Conservation (phyloP, 2,329 filamentous ascomycete species). For the Ampelomyces quisqualis region DNA sequence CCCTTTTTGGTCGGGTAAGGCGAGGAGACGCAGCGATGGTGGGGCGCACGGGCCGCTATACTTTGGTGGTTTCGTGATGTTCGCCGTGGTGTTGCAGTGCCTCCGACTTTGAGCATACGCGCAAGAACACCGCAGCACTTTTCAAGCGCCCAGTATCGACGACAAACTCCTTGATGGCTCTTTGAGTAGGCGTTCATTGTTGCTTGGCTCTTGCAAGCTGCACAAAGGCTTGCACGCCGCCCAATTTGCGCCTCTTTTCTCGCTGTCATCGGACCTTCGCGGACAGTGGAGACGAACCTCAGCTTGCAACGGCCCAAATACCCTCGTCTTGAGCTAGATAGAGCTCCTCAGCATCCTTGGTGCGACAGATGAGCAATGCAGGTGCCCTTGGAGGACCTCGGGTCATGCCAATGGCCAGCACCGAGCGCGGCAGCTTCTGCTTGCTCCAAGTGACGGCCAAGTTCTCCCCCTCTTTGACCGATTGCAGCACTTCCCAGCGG, state of each 20-base stretch:
- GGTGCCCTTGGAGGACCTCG: too few species aligned
- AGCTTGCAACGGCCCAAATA: not conserved
- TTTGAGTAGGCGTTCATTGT: not conserved
- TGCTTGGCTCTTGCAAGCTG: not conserved
- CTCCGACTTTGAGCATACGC: not conserved
- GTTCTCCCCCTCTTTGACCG: constrained; percentile 1
- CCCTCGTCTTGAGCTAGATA: not conserved
- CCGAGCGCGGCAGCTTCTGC: not conserved
- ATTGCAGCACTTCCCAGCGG: too few species aligned
- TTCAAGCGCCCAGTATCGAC: not conserved
- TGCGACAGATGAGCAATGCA: too few species aligned
- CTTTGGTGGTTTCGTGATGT: constrained; percentile 11
- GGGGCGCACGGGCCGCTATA: constrained; percentile 10
- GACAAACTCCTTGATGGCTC: not conserved
- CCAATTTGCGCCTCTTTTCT: too few species aligned
- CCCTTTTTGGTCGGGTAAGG: not conserved
- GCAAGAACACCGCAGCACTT: not conserved
- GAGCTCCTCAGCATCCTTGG: too few species aligned
- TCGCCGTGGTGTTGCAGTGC: constrained; percentile 8
- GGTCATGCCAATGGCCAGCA: not conserved
- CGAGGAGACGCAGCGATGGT: not conserved
- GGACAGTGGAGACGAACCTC: too few species aligned
- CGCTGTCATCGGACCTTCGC: too few species aligned
- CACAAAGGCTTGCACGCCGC: not conserved
- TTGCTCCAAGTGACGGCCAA: not conserved